Evolutionary conservation across 176 grass and related monocot species (phyloP), one percentile per base, ranked within the genome.

Genomic region (Avena sativa): DNA sequence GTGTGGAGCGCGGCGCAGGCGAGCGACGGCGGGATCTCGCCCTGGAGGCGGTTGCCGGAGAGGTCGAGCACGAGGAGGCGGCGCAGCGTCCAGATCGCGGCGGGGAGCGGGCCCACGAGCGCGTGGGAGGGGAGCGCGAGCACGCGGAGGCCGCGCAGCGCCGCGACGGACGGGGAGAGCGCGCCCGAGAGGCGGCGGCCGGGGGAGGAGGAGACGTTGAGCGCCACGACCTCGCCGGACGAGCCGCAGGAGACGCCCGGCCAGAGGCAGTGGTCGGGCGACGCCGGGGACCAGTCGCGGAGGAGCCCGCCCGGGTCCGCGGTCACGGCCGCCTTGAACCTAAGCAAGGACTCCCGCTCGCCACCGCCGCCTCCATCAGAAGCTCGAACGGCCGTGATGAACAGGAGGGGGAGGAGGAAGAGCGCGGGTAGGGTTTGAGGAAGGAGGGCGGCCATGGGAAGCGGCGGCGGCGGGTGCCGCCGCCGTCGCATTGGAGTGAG

Each of bases 21-120:
- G 64, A 98, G 83, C 15, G 81, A 76, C 50, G 50, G 12, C 8
- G 96, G 93, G 87, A 98, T 95, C 86, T 95, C 92, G 36, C 93
- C 93, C 59, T 85, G 83, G 76, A 95, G 81, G 36, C 64, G 30
- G 86, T 95, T 95, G 56, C 90, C 91, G 60, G 90, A 92, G 83
- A 95, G 87, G 89, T 92, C 87, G 62, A 95, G 86, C 7, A 89
- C 76, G 12, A 58, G 83, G 76, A 95, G 86, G 55, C 88, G 86
- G 56, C 83, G 90, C n/a, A 92, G 86, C 62, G 91, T 79, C 88
- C 82, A 86, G 81, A 91, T 91, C 80, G 83, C 83, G 61, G 73
- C 8, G 0, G 90, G 93, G 60, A 95, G 90, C 69, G 26, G 30
- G 57, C 88, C 93, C 0, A 87, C 86, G 61, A 98, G 87, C 12